Percentiles rank a stretch among this genome's conserved stretches.
phyloP scores from a whole-genome alignment of 495 filamentous ascomycete genomes.

The Cercophora sp. region DNA sequence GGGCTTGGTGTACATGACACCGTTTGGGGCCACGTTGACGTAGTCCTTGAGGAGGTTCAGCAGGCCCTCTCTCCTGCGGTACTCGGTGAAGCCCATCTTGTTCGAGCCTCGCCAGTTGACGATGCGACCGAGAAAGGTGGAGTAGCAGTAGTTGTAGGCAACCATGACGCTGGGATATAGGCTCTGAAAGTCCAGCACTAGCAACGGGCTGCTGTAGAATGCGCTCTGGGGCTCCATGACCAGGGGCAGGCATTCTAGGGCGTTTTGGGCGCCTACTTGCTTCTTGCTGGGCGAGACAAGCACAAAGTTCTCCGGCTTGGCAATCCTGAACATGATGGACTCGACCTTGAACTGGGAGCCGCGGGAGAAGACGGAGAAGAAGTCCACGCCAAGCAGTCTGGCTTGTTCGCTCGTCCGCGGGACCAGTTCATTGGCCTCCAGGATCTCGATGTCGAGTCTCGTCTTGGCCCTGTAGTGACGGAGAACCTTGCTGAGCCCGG shows the following conservation, averaged over 20 bases:
- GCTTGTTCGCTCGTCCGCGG: slow-evolving; percentile 92
- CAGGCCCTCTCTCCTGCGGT: slow-evolving; percentile 67
- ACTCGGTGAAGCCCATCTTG: slow-evolving; percentile 93
- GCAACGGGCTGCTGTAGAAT: slow-evolving; percentile 84
- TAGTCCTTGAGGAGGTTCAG: slow-evolving; percentile 77
- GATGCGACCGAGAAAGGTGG: slow-evolving; percentile 86
- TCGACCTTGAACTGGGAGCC: slow-evolving; percentile 98
- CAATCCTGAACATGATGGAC: slow-evolving; percentile 97
- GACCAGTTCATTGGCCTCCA: slow-evolving; percentile 86
- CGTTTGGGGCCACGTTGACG: slow-evolving; percentile 93
- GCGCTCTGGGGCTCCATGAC: slow-evolving; percentile 97
- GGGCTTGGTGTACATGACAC: slow-evolving; percentile 89
- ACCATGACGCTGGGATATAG: slow-evolving; percentile 98
- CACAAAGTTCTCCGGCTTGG: slow-evolving; percentile 93
- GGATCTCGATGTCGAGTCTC: slow-evolving; percentile 80
- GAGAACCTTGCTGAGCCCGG: slow-evolving; percentile 69
- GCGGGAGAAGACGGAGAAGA: slow-evolving; percentile 88
- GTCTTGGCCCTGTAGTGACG: slow-evolving; percentile 75
- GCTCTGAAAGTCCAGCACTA: slow-evolving; percentile 95
- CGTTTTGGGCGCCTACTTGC: slow-evolving; percentile 92
- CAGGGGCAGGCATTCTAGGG: slow-evolving; percentile 87
- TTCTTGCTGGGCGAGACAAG: slow-evolving; percentile 83
- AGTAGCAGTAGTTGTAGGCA: slow-evolving; percentile 99
- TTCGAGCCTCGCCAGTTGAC: slow-evolving; percentile 81
- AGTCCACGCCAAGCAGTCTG: slow-evolving; percentile 87